Conservation (phyloP, 2,329 filamentous ascomycete genomes). For the Ophiobolus disseminans region DNA sequence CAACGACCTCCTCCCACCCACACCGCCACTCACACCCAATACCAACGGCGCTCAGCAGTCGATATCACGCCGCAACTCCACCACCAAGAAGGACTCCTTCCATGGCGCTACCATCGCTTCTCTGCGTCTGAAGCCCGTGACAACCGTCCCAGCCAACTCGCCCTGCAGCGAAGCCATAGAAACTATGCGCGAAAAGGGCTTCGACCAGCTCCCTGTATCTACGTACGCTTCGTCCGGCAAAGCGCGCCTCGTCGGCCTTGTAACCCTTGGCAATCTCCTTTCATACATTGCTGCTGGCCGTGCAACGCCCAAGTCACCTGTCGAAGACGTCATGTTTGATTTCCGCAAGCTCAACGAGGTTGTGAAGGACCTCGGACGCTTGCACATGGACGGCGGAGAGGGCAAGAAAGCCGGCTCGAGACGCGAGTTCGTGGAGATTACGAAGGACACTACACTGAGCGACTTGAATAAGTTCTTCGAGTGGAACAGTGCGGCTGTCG, state of each 20-base stretch:
- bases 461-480: constrained; percentile 93
- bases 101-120: constrained; percentile 78
- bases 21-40: constrained; percentile 50
- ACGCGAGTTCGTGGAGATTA: constrained; percentile 90
- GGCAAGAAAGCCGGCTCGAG: constrained; percentile 46
- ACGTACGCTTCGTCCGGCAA: constrained; percentile 62
- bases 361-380: constrained; percentile 72
- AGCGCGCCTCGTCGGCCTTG: constrained; percentile 82
- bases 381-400: constrained; percentile 40
- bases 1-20: constrained; percentile 83
- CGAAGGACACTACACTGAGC: constrained; percentile 82
- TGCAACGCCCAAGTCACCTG: constrained; percentile 73
- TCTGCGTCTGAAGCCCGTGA: constrained; percentile 91
- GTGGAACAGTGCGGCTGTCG: constrained; percentile 95
- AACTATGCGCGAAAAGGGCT: constrained; percentile 97
- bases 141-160: constrained; percentile 75
- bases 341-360: constrained; percentile 88
- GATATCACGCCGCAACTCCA: constrained; percentile 48
- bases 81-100: constrained; percentile 69
- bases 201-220: constrained; percentile 95
- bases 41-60: constrained; percentile 27
- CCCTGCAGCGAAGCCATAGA: constrained; percentile 89
- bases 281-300: constrained; percentile 87
- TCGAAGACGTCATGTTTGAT: constrained; percentile 95
- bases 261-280: constrained; percentile 93